Conservation (phyloP, 768 basidiomycete genomes). For the Termitomyces sp. region DNA sequence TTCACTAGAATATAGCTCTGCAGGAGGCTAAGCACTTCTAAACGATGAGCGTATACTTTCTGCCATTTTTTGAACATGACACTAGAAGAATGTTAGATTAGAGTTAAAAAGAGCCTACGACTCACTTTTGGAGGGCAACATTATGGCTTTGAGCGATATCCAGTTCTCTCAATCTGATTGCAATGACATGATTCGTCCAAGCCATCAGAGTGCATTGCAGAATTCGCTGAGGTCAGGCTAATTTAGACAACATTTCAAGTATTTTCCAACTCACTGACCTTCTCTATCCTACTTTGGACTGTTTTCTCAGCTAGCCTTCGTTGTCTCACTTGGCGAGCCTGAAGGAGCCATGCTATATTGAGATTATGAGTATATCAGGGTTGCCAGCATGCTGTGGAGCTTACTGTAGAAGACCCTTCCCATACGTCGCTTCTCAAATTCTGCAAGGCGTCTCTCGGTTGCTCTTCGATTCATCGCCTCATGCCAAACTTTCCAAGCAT, state of each 20-base stretch:
- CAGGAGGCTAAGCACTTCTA: constrained; percentile 74
- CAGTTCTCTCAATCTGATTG: constrained; percentile 70
- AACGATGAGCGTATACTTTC: constrained; percentile 53
- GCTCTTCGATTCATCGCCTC: constrained; percentile 39
- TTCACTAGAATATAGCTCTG: constrained; percentile 82
- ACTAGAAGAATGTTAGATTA: constrained; percentile 30
- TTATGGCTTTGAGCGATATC: constrained; percentile 50
- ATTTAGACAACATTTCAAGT: not conserved
- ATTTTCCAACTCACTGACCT: constrained; percentile 28
- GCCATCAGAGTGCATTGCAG: constrained; percentile 41
- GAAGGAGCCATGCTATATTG: constrained; percentile 45
- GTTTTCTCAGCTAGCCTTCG: constrained; percentile 41
- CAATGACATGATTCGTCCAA: constrained; percentile 77
- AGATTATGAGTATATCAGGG: not conserved
- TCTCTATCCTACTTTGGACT: constrained; percentile 35
- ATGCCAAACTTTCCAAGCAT: constrained; percentile 47
- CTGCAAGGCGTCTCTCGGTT: constrained; percentile 41
- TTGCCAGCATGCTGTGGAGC: not conserved
- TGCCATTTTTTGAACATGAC: constrained; percentile 70
- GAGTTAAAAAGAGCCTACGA: not conserved
- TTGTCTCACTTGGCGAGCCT: constrained; percentile 34
- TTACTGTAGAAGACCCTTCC: constrained; percentile 18
- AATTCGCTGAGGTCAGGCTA: constrained; percentile 42
- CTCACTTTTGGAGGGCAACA: constrained; percentile 30
- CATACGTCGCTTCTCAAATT: constrained; percentile 37